Evolutionary conservation across 208 protist species (phyloP), one percentile per base, ranked within the genome.

Genomic region (Eutreptiella sp.): DNA sequence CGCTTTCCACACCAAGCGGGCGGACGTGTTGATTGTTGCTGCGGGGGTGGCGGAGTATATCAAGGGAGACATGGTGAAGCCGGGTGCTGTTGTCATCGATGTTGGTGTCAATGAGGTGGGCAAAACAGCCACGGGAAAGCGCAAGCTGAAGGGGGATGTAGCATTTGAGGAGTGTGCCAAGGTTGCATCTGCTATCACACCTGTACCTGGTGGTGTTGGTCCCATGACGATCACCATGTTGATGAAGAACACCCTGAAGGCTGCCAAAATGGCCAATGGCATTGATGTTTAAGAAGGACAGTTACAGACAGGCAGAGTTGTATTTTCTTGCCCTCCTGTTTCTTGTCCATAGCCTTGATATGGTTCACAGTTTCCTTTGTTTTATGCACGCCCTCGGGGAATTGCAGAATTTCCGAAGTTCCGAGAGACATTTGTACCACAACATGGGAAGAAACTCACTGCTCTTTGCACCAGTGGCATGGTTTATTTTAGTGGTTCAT

Each of bases 171-270:
- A 63, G 21, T 59, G 53, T 32, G 48, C 47, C 33, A 21, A 71
- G 11, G 54, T 72, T 11, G 85, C 83, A 0, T 21, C 53, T 23
- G 41, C 48, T 38, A 89, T 92, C 59, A 91, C 87, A 3, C 87
- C 87, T 2, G 85, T 91, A 19, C 84, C 85, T 7, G 87, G 87
- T 23, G 83, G 83, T 50, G 83, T 92, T 26, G 86, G 86, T 21
- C 86, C 86, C 38, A 90, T 90, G 84, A 89, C 83, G 4, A 72
- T 80, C 42, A 68, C 68, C 0, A 75, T 76, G 57, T 45, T 81
- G 2, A 46, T 82, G 36, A 26, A 50, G 31, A 81, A 77, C 67
- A 79, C 74, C 19, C 19, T 75, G 19, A 54, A n/a, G n/a, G n/a
- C n/a, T n/a, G n/a, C n/a, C n/a, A n/a, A n/a, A n/a, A n/a, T n/a